Base-by-base conservation (phyloP, 495 filamentous ascomycete species). In the Xylaria sp. region DNA sequence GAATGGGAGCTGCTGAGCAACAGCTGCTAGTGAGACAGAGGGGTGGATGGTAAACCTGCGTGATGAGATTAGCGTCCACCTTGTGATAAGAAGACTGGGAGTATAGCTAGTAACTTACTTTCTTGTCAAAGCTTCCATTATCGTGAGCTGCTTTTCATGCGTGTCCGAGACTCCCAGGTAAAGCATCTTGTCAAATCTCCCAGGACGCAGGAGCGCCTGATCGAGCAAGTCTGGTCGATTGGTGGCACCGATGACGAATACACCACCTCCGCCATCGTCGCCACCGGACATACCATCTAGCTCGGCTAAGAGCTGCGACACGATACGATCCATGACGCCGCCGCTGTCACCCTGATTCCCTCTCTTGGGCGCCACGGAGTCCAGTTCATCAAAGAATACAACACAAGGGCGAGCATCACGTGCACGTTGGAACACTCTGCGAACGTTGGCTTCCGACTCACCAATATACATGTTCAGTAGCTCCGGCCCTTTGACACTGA, bases 381-480 rank as follows among this genome's bases (percentile, higher is more conserved):
- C 96, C 74, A 99, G 79, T 81, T 99, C 96, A 74, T 99, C 96
- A 74, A 99, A 99, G 86, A 99, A 99, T 31, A 99, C 96, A 53
- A 98, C 95, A 73, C 96, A 99, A 1, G 96, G 96, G n/a, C 95
- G 85, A 11, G 96, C 96, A 81, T 98, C 96, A 11, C 97, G 86
- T 9, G 96, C 96, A 15, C 94, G 87, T 82, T 97, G 95, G 84
- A 99, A 99, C 3, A 99, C 97, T 6, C 97, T 87, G 3, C 96
- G 91, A 14, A 99, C 96, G 76, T 98, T 98, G 58, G 97, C 97
- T 85, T 99, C 96, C 11, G 94, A 97, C 80, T 98, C 96, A 81
- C 96, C 96, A 78, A 99, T 98, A 77, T 99, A 99, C 96, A 98
- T 99, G 77, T 99, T 99, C 21, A 99, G 89, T 75, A 99, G 80